Conservation (phyloP, 768 basidiomycete genomes). For the Trametes maxima region DNA sequence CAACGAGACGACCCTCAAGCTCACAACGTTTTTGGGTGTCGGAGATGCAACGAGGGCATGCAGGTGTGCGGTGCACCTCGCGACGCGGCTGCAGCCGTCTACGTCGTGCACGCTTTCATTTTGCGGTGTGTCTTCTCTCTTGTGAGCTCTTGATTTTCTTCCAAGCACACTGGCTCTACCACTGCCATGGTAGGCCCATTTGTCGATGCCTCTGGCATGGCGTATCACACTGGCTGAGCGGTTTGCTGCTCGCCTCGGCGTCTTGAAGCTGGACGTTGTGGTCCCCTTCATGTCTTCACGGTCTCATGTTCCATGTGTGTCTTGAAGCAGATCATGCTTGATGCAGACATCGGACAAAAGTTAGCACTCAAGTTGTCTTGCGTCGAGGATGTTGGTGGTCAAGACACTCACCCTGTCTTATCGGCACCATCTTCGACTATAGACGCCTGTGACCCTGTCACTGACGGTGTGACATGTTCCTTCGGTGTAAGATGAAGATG, state of each 20-base stretch:
- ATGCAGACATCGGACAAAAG: constrained; percentile 1
- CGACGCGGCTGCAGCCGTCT: too few relatives aligned
- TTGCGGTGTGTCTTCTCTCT: too few relatives aligned
- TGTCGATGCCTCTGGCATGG: neutral
- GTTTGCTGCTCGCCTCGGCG: neutral
- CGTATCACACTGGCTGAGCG: neutral
- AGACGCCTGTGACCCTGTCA: constrained; percentile 7
- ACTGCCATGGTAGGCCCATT: too few relatives aligned
- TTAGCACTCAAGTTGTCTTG: neutral
- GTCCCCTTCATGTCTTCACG: neutral
- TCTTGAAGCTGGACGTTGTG: neutral
- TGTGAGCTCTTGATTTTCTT: too few relatives aligned
- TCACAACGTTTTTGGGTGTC: neutral
- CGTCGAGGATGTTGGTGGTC: constrained; percentile 6
- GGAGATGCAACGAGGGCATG: neutral
- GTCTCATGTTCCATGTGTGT: neutral
- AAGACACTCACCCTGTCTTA: constrained; percentile 4
- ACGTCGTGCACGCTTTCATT: too few relatives aligned
- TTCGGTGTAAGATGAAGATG: neutral
- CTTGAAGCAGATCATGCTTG: constrained; percentile 6
- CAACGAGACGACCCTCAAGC: neutral
- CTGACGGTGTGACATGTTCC: neutral
- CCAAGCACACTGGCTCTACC: neutral
- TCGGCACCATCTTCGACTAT: constrained; percentile 3
- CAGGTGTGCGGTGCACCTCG: neutral